Conservation (phyloP, 1,139 yeast species). For the Kluyveromyces marxianus region DNA sequence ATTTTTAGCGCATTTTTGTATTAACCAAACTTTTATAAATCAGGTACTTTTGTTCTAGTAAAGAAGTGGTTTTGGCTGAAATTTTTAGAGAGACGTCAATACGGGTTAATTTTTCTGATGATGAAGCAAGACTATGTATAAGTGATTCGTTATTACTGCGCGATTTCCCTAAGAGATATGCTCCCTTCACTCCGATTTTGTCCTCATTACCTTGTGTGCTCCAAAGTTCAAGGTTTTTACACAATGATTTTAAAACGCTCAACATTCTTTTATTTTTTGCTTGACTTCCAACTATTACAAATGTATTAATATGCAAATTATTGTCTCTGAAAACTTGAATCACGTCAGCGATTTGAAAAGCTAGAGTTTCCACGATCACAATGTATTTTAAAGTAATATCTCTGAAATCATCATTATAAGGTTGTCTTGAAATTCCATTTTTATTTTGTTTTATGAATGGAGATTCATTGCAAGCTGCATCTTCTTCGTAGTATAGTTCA, state of each 20-base stretch:
- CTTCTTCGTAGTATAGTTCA: background rate
- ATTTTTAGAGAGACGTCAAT: no score
- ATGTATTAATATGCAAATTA: conserved; percentile 23
- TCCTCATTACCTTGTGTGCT: background rate
- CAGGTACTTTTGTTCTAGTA: conserved; percentile 29
- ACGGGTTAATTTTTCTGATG: no score
- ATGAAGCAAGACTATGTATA: background rate
- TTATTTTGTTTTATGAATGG: no score
- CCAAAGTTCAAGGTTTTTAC: no score
- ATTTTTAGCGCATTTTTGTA: conserved; percentile 21
- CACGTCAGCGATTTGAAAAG: conserved; percentile 42
- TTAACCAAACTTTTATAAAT: conserved; percentile 35
- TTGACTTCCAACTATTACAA: conserved; percentile 46
- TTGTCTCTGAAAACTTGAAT: conserved; percentile 26
- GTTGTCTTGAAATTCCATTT: background rate
- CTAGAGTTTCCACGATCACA: conserved; percentile 42
- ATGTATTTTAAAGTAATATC: conserved; percentile 39
- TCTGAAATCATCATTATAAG: conserved; percentile 19
- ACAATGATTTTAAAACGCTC: conserved; percentile 24
- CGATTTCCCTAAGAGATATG: conserved; percentile 30
- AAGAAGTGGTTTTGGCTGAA: background rate
- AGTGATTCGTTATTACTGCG: background rate
- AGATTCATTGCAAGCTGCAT: background rate
- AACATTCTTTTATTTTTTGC: conserved; percentile 40
- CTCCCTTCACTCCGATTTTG: conserved; percentile 36